A percentile compares a stretch with the other conserved stretches of the same genome.
phyloP scores from a whole-genome alignment of 139 green algal genomes.

The Coelastrella sp. region DNA sequence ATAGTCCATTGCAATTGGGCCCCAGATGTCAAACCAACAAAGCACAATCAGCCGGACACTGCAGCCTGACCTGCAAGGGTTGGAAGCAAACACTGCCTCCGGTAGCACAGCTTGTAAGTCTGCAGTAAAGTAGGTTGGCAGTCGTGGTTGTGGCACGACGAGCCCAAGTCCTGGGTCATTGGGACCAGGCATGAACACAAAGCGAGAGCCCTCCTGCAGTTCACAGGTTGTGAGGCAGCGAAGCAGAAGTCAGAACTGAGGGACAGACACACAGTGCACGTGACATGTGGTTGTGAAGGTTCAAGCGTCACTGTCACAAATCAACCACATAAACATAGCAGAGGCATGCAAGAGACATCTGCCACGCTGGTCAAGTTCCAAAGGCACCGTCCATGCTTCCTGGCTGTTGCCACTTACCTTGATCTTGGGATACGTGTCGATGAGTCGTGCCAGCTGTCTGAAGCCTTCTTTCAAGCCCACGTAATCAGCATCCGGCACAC shows the following conservation, averaged over 20 bases:
- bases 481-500: slow-evolving; percentile 44
- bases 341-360: too few relatives aligned
- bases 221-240: too few relatives aligned
- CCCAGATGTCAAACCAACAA: too few relatives aligned
- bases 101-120: slow-evolving; percentile 71
- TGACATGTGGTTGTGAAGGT: background rate
- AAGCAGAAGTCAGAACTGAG: too few relatives aligned
- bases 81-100: slow-evolving; percentile 78
- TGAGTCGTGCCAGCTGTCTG: slow-evolving; percentile 72
- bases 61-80: slow-evolving; percentile 81
- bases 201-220: slow-evolving; percentile 68
- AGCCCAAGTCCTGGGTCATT: slow-evolving; percentile 75
- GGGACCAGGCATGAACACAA: slow-evolving; percentile 91
- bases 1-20: too few relatives aligned
- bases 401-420: slow-evolving; percentile 68
- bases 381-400: too few relatives aligned
- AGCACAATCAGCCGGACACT: too few relatives aligned
- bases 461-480: slow-evolving; percentile 75
- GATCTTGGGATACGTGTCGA: slow-evolving; percentile 75
- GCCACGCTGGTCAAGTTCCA: background rate
- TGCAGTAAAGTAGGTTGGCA: slow-evolving; percentile 72
- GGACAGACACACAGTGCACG: background rate
- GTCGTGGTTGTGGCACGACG: slow-evolving; percentile 80
- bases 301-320: background rate
- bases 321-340: too few relatives aligned